A percentile compares a stretch with the other conserved stretches of the same genome.
Evolutionary conservation across 805 yeast genomes (phyloP).

Genomic region (Ogataea henricii): DNA sequence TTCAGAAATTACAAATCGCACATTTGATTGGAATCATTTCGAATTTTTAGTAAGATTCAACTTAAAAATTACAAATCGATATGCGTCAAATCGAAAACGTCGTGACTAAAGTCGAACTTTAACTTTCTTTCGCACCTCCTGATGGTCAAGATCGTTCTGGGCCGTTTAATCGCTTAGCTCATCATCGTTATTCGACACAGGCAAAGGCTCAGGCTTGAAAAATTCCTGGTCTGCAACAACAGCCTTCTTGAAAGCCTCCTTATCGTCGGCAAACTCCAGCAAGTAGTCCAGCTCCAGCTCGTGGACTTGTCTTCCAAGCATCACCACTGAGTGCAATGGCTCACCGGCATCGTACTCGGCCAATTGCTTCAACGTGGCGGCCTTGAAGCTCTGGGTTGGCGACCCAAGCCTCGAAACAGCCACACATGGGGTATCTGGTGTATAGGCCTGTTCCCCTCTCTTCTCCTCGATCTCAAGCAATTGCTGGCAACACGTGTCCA

Average conservation of each 20-base stretch:
- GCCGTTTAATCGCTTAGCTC: slow-evolving; percentile 1
- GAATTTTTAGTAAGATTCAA: too few species aligned
- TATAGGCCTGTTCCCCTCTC: slow-evolving; percentile 76
- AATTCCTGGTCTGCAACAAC: slow-evolving; percentile 63
- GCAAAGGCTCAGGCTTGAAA: slow-evolving; percentile 34
- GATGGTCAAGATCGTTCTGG: too few species aligned
- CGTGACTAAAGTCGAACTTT: too few species aligned
- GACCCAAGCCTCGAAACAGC: slow-evolving; percentile 92
- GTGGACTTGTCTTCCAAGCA: slow-evolving; percentile 91
- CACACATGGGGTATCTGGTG: slow-evolving; percentile 87
- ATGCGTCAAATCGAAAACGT: too few species aligned
- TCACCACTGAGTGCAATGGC: slow-evolving; percentile 88
- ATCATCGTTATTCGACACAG: neutral
- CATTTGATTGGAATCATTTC: too few species aligned
- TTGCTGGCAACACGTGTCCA: slow-evolving; percentile 86
- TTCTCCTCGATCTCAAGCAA: slow-evolving; percentile 82
- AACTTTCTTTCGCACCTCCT: too few species aligned
- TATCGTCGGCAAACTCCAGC: slow-evolving; percentile 70
- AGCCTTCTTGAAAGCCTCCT: slow-evolving; percentile 47
- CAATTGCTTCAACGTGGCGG: slow-evolving; percentile 79
- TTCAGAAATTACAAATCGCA: too few species aligned
- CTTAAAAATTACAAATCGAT: too few species aligned
- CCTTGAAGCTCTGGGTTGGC: slow-evolving; percentile 76
- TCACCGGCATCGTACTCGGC: slow-evolving; percentile 87
- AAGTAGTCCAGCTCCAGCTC: slow-evolving; percentile 88